Evolutionary conservation across 108 stramenopile genomes (phyloP).

Genomic region (Nitzschia sp.): DNA sequence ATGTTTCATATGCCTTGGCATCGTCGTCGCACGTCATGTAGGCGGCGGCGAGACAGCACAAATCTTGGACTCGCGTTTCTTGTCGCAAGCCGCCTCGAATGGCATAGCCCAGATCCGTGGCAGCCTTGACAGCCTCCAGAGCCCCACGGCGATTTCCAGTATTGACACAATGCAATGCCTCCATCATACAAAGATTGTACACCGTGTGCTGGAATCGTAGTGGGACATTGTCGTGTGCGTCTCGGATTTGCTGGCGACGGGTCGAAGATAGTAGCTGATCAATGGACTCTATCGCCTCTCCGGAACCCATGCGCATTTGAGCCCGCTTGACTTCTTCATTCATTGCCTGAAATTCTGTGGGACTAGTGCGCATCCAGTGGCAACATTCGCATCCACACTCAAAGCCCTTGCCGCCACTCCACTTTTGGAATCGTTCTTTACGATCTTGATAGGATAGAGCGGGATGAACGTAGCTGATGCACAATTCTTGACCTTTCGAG

Average conservation of each 20-base stretch:
- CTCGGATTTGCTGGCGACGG: neutral
- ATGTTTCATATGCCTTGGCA: neutral
- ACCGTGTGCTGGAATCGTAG: neutral
- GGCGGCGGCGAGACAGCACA: neutral
- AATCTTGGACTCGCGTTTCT: conserved; percentile 10
- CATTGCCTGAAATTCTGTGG: neutral
- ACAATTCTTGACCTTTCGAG: conserved; percentile 16
- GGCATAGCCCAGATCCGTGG: neutral
- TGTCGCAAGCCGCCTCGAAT: conserved; percentile 4
- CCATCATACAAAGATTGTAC: conserved; percentile 6
- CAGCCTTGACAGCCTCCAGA: neutral
- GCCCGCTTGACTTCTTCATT: conserved; percentile 3
- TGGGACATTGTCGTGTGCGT: neutral
- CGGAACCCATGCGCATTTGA: neutral
- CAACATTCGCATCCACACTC: conserved; percentile 28
- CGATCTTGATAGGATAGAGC: conserved; percentile 5
- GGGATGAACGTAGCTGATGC: conserved; percentile 8
- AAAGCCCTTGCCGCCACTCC: conserved; percentile 26
- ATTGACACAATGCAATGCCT: neutral
- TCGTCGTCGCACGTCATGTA: conserved; percentile 7
- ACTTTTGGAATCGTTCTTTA: conserved; percentile 6
- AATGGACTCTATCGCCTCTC: neutral
- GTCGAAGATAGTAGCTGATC: neutral
- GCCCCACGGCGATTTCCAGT: neutral
- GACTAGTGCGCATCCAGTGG: neutral